phyloP scores from a whole-genome alignment of 2,329 filamentous ascomycete genomes.

The Aspergillus sp. region DNA sequence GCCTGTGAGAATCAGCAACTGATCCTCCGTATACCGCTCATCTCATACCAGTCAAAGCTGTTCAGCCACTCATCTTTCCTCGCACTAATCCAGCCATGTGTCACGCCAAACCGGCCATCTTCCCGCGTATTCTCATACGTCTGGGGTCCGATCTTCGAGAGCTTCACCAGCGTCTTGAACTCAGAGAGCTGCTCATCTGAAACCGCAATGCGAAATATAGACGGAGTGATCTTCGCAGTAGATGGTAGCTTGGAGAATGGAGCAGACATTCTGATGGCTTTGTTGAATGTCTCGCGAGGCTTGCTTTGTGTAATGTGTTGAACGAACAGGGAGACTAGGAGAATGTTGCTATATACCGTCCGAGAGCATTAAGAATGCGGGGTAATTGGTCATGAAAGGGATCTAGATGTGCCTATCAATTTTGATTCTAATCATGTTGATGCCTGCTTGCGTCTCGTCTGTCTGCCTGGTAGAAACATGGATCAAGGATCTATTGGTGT shows the following conservation, averaged over 20 bases:
- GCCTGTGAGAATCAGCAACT: slow-evolving; percentile 17
- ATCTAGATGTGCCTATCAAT: not conserved
- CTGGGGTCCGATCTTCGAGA: slow-evolving; percentile 54
- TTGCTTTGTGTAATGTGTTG: not conserved
- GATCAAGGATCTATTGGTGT: not conserved
- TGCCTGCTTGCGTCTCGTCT: not conserved
- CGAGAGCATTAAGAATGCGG: not conserved
- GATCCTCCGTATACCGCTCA: slow-evolving; percentile 11
- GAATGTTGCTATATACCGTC: not conserved
- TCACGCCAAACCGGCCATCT: slow-evolving; percentile 52
- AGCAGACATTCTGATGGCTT: slow-evolving; percentile 26
- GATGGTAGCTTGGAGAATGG: slow-evolving; percentile 40
- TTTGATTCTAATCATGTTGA: not conserved
- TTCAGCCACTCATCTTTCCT: slow-evolving; percentile 50
- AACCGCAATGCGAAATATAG: slow-evolving; percentile 50
- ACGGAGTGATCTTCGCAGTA: slow-evolving; percentile 40
- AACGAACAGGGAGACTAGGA: not conserved
- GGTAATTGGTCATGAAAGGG: not conserved
- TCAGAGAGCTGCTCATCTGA: slow-evolving; percentile 52
- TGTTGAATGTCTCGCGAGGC: not conserved
- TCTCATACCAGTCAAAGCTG: slow-evolving; percentile 53
- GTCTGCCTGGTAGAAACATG: not conserved
- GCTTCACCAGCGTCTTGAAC: slow-evolving; percentile 52
- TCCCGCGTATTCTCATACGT: slow-evolving; percentile 54
- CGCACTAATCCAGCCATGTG: slow-evolving; percentile 51